Evolutionary conservation across 2,329 filamentous ascomycete genomes (phyloP).

Genomic region (Trichoderma simmonsii): DNA sequence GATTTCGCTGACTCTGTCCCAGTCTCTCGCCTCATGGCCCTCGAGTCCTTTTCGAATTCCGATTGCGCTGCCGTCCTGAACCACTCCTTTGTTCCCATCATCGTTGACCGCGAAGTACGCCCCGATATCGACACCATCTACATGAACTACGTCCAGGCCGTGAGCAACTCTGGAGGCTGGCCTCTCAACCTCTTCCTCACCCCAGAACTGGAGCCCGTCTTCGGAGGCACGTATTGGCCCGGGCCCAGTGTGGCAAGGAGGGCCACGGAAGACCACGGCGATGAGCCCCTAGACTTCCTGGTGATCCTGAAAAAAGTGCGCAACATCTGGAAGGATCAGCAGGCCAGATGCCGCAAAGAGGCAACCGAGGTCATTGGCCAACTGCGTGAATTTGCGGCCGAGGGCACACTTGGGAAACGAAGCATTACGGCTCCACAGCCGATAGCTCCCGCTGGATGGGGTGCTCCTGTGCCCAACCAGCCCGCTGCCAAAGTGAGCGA

Average conservation of each 20-base stretch:
- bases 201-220: conserved; percentile 86
- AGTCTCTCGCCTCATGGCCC: conserved; percentile 89
- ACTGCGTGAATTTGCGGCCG: conserved; percentile 81
- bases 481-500: conserved; percentile 24
- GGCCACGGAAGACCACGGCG: conserved; percentile 39
- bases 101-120: conserved; percentile 89
- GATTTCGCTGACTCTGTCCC: conserved; percentile 22
- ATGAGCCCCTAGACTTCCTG: conserved; percentile 73
- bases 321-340: conserved; percentile 76
- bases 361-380: conserved; percentile 79
- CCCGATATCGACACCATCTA: conserved; percentile 94
- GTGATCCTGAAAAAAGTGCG: conserved; percentile 77
- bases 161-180: conserved; percentile 87
- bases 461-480: conserved; percentile 30
- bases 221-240: conserved; percentile 95
- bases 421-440: conserved; percentile 32
- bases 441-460: conserved; percentile 31
- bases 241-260: conserved; percentile 61
- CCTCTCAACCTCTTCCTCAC: conserved; percentile 96
- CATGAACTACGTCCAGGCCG: conserved; percentile 97
- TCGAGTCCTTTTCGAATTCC: conserved; percentile 83
- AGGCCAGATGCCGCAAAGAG: conserved; percentile 76
- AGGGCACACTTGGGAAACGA: conserved; percentile 66
- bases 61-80: conserved; percentile 82
- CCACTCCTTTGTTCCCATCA: conserved; percentile 81